Base-by-base conservation (phyloP, 2,329 filamentous ascomycete species). In the Keithomyces neogunnii region DNA sequence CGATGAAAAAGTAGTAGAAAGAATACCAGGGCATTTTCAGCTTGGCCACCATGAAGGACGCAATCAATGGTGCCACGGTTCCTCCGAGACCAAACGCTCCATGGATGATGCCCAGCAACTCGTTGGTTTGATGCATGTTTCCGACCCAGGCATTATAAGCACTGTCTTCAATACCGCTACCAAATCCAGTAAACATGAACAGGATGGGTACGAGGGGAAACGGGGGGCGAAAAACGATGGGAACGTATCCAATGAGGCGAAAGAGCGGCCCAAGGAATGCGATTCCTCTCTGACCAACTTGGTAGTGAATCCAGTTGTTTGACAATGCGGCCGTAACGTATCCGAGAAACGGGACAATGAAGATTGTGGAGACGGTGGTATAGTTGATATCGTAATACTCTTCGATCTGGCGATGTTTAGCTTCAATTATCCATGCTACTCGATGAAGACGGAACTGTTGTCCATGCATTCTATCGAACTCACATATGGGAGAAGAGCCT, bases 1-100 rank as follows among this genome's bases (percentile, higher is more conserved):
- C 80, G 43, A 86, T 75, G 82, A 90, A 86, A 51, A 89, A 68
- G 62, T 89, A 89, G 66, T 88, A 92, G 66, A 86, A 91, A 9
- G 73, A 73, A 59, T 84, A 89, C 88, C 88, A 93, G 0, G 72
- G 71, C 48, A 85, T 62, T 3, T 69, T 57, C 0, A 70, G 80
- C 56, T 81, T 81, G 0, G 84, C 82, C 36, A 91, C 79, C 78
- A 92, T 82, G 4, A 78, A 77, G 0, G 88, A 89, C 1, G 86
- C 86, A 53, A 89, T 75, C 5, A 91, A 65, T 0, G 87, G 88
- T 3, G 77, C 74, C 10, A 89, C 70, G 0, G 85, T 84, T 1
- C 83, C 88, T 0, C 88, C 88, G 0, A 88, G 60, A 1, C 86
- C 86, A 60, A 89, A 92, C 38, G 80, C 79, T 1, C 80, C 85